phyloP scores from a whole-genome alignment of 192 early-diverging fungal genomes.

The Pilaira anomala region DNA sequence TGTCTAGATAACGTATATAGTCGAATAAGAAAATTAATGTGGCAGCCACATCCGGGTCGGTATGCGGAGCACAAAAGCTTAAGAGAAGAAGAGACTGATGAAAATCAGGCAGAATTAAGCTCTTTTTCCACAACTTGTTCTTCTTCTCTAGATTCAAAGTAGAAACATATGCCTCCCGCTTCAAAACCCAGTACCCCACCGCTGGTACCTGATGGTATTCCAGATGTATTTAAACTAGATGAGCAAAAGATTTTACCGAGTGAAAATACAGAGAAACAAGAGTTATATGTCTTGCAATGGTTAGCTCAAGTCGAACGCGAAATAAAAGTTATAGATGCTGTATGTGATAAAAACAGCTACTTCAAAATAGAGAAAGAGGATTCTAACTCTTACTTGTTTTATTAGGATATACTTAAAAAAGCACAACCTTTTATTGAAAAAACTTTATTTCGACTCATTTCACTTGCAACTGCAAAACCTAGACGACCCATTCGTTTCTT shows the following conservation, averaged over 20 bases:
- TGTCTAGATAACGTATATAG: too few relatives aligned
- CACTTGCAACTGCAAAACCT: conserved; percentile 58
- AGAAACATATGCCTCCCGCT: too few relatives aligned
- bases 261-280: conserved; percentile 59
- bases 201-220: conserved; percentile 44
- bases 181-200: too few relatives aligned
- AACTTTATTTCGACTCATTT: conserved; percentile 66
- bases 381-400: neutral
- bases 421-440: conserved; percentile 73
- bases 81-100: too few relatives aligned
- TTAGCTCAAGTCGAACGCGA: conserved; percentile 77
- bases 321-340: conserved; percentile 50
- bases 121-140: too few relatives aligned
- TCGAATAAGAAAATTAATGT: too few relatives aligned
- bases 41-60: too few relatives aligned
- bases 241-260: conserved; percentile 40
- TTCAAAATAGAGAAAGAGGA: neutral
- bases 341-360: conserved; percentile 33
- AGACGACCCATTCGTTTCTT: conserved; percentile 65
- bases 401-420: conserved; percentile 55
- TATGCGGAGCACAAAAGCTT: too few relatives aligned
- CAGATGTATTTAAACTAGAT: conserved; percentile 51
- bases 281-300: conserved; percentile 90
- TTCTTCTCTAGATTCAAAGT: too few relatives aligned
- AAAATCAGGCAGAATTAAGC: too few relatives aligned